phyloP scores from a whole-genome alignment of 2,329 filamentous ascomycete genomes.

The Helicocarpus griseus region DNA sequence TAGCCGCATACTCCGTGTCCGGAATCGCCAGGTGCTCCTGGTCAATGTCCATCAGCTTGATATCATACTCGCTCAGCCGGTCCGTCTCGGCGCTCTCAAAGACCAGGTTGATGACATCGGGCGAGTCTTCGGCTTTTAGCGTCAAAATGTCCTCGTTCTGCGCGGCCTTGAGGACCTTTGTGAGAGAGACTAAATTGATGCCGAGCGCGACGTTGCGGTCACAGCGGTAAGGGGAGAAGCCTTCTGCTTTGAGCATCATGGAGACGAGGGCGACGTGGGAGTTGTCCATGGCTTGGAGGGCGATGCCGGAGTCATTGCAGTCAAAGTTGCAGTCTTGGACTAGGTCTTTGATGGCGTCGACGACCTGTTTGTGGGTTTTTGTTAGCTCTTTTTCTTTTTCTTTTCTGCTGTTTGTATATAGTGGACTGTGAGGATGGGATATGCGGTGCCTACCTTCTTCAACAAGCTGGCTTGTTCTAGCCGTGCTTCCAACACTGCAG shows the following conservation, averaged over 20 bases:
- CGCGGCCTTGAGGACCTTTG: conserved; percentile 90
- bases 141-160: conserved; percentile 92
- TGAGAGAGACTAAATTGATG: conserved; percentile 91
- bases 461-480: conserved; percentile 86
- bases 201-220: conserved; percentile 98
- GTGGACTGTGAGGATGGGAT: not conserved
- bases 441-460: conserved; percentile 65
- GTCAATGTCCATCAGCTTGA: conserved; percentile 99
- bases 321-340: conserved; percentile 99
- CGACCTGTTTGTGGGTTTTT: conserved; percentile 55
- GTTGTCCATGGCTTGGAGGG: conserved; percentile 99
- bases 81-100: conserved; percentile 88
- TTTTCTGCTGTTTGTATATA: not conserved
- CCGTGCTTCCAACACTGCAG: conserved; percentile 84
- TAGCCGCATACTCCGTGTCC: conserved; percentile 95
- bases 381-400: conserved; percentile 1
- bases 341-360: conserved; percentile 98
- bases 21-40: conserved; percentile 98
- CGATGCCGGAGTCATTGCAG: conserved; percentile 99
- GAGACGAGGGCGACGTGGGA: conserved; percentile 97
- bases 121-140: conserved; percentile 93
- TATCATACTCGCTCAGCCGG: conserved; percentile 94
- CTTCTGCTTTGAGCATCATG: conserved; percentile 95
- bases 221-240: conserved; percentile 91
- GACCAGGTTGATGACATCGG: conserved; percentile 87